Base-by-base conservation (phyloP, 257 asterid genomes). In the Solanum verrucosum region DNA sequence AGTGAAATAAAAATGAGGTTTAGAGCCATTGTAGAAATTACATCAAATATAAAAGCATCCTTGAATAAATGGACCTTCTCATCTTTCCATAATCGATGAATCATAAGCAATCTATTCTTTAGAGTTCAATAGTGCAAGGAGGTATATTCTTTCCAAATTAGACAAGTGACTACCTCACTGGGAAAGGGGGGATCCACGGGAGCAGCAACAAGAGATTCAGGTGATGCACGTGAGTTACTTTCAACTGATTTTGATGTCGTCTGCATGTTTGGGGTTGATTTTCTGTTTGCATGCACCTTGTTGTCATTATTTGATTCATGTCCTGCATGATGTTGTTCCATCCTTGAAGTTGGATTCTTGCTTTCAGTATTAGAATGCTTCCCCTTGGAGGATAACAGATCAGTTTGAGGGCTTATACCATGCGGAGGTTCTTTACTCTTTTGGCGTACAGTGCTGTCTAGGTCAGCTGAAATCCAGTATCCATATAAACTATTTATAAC, bases 131-230 rank as follows among this genome's bases (percentile, higher is more conserved):
- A 75, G 21, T 6, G 83, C 1, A 38, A 75, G 34, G 21, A 37
- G 21, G 42, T 38, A 75, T 75, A 10, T 74, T 25, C 83, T 75
- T 38, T 23, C 31, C 23, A 75, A 75, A 75, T 37, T 38, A 75
- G 83, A 75, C 21, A 75, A 75, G 33, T 37, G 46, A 87, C 86
- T 85, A 96, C 99, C 98, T 97, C 98, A 87, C 93, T 93, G 40
- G 98, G 98, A 90, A 97, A 87, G 88, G 93, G 70, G 83, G 96
- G 93, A 92, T 94, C 93, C 87, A 90, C 63, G 65, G 91, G 87
- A 89, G 87, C 87, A 89, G 92, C 87, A n/a, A 88, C 86, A 68
- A 91, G 90, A 77, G 42, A 72, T 38, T 92, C 91, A 90, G 89
- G 85, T 91, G 90, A 89, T 75, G 91, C 90, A 87, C 86, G 91